Percentiles rank a stretch among this genome's conserved stretches.
Evolutionary conservation across 352 stramenopile species (phyloP).

Genomic region (Phytopythium sindhum): DNA sequence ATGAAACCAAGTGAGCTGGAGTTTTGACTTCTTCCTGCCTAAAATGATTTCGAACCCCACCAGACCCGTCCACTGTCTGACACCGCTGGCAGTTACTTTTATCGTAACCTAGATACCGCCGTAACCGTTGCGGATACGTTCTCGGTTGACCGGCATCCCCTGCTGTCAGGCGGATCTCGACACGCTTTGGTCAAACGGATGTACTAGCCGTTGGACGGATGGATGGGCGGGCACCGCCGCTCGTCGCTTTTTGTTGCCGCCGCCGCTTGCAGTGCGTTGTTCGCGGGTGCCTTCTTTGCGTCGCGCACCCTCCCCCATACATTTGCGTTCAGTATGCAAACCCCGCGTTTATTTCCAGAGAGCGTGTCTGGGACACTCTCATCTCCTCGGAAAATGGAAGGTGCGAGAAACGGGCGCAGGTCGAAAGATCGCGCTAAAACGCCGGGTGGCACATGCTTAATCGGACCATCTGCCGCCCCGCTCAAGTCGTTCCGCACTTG

Average conservation of each 20-base stretch:
- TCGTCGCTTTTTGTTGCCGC: not conserved
- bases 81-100: not conserved
- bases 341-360: conserved; percentile 8
- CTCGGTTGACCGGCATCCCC: not conserved
- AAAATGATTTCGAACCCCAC: not conserved
- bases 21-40: not conserved
- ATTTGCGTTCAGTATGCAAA: not conserved
- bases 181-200: not conserved
- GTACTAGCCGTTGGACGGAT: conserved; percentile 1
- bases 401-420: conserved; percentile 6
- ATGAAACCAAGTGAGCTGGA: not conserved
- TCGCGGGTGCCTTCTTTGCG: not conserved
- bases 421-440: conserved; percentile 4
- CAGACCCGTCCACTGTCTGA: not conserved
- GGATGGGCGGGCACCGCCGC: not conserved
- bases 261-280: not conserved
- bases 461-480: not conserved
- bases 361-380: conserved; percentile 23
- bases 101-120: not conserved
- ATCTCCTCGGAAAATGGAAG: conserved; percentile 22
- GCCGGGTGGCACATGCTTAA: not conserved
- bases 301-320: not conserved
- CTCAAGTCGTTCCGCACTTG: no score
- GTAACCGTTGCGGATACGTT: not conserved
- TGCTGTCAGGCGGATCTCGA: not conserved